Percentiles rank a stretch among this genome's conserved stretches.
Evolutionary conservation across 2,329 filamentous ascomycete genomes (phyloP).

Genomic region (Ophiostoma tasmaniense): DNA sequence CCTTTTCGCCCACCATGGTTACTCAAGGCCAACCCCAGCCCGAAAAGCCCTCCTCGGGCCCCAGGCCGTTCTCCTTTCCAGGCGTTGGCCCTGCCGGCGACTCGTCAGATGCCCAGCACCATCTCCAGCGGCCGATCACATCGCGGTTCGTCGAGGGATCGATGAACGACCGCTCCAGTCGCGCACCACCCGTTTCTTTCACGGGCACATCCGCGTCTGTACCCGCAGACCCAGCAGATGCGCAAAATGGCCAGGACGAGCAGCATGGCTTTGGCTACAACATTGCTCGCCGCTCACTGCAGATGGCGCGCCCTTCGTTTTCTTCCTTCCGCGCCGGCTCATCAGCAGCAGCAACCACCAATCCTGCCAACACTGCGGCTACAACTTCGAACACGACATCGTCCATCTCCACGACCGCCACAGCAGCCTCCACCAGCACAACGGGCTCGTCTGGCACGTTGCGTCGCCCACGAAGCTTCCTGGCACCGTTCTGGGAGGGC

Average conservation of each 20-base stretch:
- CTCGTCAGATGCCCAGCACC: background rate
- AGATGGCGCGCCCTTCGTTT: conserved; percentile 14
- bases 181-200: conserved; percentile 61
- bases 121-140: conserved; percentile 20
- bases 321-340: conserved; percentile 8
- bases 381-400: conserved; percentile 10
- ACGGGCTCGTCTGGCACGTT: background rate
- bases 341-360: background rate
- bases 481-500: conserved; percentile 29
- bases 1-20: background rate
- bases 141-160: conserved; percentile 68
- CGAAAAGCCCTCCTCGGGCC: background rate
- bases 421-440: conserved; percentile 13
- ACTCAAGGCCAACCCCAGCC: background rate
- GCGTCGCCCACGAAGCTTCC: conserved; percentile 23
- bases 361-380: background rate
- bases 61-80: conserved; percentile 16
- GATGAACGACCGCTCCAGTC: conserved; percentile 73
- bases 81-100: background rate
- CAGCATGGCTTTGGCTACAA: background rate
- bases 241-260: conserved; percentile 9
- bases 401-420: background rate
- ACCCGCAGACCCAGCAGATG: conserved; percentile 21
- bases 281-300: conserved; percentile 19
- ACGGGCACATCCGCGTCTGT: conserved; percentile 28